Evolutionary conservation across 257 asterid genomes (phyloP).

Genomic region (Forsythia suspensa): DNA sequence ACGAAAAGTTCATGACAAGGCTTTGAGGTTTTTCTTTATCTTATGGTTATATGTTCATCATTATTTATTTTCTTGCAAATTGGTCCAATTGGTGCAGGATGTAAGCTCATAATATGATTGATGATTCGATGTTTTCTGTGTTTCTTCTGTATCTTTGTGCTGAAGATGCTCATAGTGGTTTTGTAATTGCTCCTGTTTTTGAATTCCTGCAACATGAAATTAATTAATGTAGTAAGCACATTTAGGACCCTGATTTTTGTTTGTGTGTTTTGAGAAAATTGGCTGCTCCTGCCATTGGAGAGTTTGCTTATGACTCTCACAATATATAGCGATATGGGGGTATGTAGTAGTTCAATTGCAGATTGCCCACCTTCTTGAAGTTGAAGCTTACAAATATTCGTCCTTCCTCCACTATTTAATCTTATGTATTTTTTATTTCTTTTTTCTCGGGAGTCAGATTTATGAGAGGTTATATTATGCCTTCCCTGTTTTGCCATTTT

Average conservation of each 20-base stretch:
- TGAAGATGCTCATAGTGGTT: neutral
- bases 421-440: neutral
- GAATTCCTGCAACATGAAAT: neutral
- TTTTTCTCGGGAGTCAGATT: neutral
- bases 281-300: neutral
- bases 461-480: neutral
- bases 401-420: neutral
- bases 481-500: neutral
- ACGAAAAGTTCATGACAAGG: neutral
- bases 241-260: neutral
- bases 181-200: neutral
- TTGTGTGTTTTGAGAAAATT: neutral
- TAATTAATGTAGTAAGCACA: neutral
- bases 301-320: neutral
- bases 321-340: neutral
- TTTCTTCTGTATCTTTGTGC: neutral
- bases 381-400: neutral
- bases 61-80: neutral
- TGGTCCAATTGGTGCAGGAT: neutral
- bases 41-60: neutral
- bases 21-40: neutral
- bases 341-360: neutral
- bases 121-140: neutral
- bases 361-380: neutral
- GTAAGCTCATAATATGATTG: neutral